These are phyloP conservation scores for Aspergillus flavus DNA, from an alignment of 2,329 filamentous ascomycete genomes.

Conservation along the genomic window DNA sequence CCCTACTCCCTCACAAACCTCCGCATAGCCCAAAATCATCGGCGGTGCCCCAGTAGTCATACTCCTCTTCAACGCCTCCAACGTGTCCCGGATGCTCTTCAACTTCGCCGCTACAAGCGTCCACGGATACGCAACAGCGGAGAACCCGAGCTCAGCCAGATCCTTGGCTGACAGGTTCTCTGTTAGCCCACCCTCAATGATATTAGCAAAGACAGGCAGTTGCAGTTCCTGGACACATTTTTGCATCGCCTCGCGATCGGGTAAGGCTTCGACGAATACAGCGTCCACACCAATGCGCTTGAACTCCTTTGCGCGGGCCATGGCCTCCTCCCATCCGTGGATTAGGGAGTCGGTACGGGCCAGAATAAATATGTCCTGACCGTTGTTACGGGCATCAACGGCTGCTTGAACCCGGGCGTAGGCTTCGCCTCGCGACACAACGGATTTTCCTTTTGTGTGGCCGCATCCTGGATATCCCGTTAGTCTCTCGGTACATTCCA, in stretches of 20 bases:
- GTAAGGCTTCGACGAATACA: constrained; percentile 51
- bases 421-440: constrained; percentile 50
- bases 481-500: too few relatives aligned
- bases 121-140: constrained; percentile 49
- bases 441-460: constrained; percentile 51
- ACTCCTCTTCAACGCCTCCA: constrained; percentile 45
- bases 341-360: constrained; percentile 48
- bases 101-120: constrained; percentile 49
- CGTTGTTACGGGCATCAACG: constrained; percentile 49
- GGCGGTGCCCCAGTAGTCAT: constrained; percentile 47
- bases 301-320: constrained; percentile 45
- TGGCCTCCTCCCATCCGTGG: constrained; percentile 48
- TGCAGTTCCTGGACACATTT: constrained; percentile 41
- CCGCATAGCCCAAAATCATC: constrained; percentile 46
- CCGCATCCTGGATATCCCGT: constrained; percentile 38
- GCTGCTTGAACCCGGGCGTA: constrained; percentile 52
- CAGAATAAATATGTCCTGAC: constrained; percentile 50
- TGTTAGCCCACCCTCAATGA: constrained; percentile 47
- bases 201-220: constrained; percentile 48
- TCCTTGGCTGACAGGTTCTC: constrained; percentile 46
- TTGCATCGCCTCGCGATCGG: constrained; percentile 48
- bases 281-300: constrained; percentile 49
- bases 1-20: constrained; percentile 51
- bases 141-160: constrained; percentile 43
- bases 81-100: constrained; percentile 39